Base-by-base conservation (phyloP, 2,329 filamentous ascomycete species). In the Curvularia sp. region DNA sequence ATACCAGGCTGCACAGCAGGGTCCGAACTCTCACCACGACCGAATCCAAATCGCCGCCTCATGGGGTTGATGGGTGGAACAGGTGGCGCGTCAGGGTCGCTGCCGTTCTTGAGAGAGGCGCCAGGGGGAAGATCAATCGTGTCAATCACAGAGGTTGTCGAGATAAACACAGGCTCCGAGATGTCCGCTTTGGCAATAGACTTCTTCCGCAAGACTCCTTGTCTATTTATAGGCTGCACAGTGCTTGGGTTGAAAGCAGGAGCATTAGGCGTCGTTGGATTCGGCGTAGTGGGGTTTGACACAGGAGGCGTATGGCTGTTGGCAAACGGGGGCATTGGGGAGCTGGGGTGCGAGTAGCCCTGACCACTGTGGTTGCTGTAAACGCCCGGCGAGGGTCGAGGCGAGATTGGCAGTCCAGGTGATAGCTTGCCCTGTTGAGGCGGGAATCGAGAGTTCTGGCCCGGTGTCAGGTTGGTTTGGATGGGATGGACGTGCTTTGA, bases 1-100 rank as follows among this genome's bases (percentile, higher is more conserved):
- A 69, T 55, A 24, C 69, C 71, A 31, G 66, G 43, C 76, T 80
- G 54, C 69, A 71, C 57, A 20, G 80, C 63, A 76, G 80, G 30
- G 72, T 81, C 63, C 71, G 65, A 61, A 24, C 57, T 64, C 72
- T 75, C 72, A 18, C 67, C 63, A 22, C 76, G 74, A 4, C 76
- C 76, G 53, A 79, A 76, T 15, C 75, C 76, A 55, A 78, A 83
- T 13, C 83, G 82, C 53, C 84, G 81, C 43, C 86, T 80, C 57
- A 83, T 82, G 0, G 86, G 85, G 67, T 88, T 87, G 80, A 87
- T 85, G 0, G 84, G 82, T 28, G 85, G 85, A 6, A 88, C 73
- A 1, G 85, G 84, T 1, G 79, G 74, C 6, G 68, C 61, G 10
- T 52, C 53, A 7, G 61, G 28, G 20, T 73, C 70, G 64, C 79